phyloP scores from a whole-genome alignment of 208 protist species.

The Trypanosoma brucei region DNA sequence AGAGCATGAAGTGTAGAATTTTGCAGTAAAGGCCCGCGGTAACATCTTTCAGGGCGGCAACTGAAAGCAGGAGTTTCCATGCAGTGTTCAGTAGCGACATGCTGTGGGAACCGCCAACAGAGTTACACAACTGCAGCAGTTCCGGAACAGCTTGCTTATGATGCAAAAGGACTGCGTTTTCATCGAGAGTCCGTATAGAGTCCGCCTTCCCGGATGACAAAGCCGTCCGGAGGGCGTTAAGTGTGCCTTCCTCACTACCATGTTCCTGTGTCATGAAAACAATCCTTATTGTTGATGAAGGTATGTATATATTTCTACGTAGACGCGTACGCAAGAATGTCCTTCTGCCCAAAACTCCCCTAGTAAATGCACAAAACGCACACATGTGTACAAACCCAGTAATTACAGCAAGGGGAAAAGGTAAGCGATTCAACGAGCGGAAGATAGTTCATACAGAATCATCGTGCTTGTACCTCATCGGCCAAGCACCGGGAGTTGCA shows the following conservation, averaged over 20 bases:
- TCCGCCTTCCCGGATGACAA: conserved; percentile 4
- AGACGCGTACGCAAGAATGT: too few species aligned
- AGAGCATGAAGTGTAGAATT: conserved; percentile 47
- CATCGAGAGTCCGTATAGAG: conserved; percentile 18
- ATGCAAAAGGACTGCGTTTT: conserved; percentile 23
- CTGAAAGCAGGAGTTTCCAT: conserved; percentile 66
- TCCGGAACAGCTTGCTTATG: conserved; percentile 34
- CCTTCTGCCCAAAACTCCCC: too few species aligned
- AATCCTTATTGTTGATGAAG: not conserved
- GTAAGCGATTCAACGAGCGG: too few species aligned
- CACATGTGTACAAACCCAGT: too few species aligned
- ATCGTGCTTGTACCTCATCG: too few species aligned
- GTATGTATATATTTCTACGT: too few species aligned
- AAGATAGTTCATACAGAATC: too few species aligned
- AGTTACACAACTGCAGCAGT: conserved; percentile 39
- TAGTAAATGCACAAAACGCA: too few species aligned
- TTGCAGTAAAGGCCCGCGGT: conserved; percentile 17
- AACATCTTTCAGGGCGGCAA: conserved; percentile 29
- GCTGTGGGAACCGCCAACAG: conserved; percentile 26
- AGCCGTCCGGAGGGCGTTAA: conserved; percentile 14
- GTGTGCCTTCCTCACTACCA: not conserved
- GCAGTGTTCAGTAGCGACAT: conserved; percentile 49
- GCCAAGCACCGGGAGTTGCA: too few species aligned
- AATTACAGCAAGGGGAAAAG: too few species aligned
- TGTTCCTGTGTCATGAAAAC: conserved; percentile 11